phyloP scores from a whole-genome alignment of 1,284 basidiomycete species.

The Trametes pubescens region DNA sequence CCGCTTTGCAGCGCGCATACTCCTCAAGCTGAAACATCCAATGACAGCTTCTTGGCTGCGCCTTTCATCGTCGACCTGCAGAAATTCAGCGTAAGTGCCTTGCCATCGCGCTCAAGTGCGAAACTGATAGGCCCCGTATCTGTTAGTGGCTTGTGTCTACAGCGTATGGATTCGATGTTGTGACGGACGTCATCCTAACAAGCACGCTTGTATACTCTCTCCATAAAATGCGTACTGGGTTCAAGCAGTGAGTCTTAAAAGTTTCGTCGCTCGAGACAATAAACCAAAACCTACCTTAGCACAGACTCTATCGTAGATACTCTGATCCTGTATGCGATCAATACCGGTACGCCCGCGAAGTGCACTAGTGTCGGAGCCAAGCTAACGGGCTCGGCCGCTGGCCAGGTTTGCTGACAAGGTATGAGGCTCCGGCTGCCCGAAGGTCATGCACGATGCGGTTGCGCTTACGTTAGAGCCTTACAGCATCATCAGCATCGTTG shows the following conservation, averaged over 20 bases:
- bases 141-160: constrained; percentile 16
- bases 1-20: not conserved
- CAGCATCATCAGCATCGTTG: not conserved
- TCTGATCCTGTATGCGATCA: not conserved
- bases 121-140: no score
- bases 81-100: constrained; percentile 5
- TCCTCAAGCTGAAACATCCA: not conserved
- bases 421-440: not conserved
- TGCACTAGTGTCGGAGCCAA: not conserved
- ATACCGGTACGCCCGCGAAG: not conserved
- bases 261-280: not conserved
- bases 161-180: constrained; percentile 3
- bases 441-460: not conserved
- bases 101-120: no score
- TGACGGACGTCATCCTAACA: constrained; percentile 14
- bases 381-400: not conserved
- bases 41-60: not conserved
- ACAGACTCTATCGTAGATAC: not conserved
- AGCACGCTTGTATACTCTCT: not conserved
- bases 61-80: not conserved
- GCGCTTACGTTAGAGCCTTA: not conserved
- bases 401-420: not conserved
- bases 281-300: not conserved
- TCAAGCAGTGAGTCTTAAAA: not conserved
- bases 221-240: not conserved